phyloP scores from a whole-genome alignment of 2,329 filamentous ascomycete species.

The Ascochyta viciae-villosae region DNA sequence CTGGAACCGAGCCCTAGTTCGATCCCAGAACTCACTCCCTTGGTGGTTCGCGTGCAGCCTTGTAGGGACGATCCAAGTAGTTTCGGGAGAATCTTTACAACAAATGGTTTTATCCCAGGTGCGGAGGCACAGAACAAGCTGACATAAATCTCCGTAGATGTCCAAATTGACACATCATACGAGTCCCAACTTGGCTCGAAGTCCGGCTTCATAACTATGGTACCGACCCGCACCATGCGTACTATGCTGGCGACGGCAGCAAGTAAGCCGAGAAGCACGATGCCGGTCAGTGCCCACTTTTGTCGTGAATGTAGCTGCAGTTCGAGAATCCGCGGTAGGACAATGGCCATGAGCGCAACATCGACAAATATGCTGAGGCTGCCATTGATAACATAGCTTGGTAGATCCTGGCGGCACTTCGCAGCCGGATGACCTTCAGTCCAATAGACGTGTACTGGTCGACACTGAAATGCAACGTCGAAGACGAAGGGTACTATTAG shows the following conservation, averaged over 20 bases:
- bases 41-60: constrained; percentile 14
- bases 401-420: constrained; percentile 24
- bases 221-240: constrained; percentile 27
- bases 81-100: constrained; percentile 27
- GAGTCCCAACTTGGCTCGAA: constrained; percentile 32
- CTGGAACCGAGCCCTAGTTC: constrained; percentile 21
- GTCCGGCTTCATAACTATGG: constrained; percentile 14
- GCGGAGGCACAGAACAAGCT: constrained; percentile 30
- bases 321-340: constrained; percentile 26
- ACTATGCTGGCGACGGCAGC: constrained; percentile 27
- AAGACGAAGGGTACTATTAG: constrained; percentile 23
- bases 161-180: constrained; percentile 36
- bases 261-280: constrained; percentile 28
- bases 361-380: constrained; percentile 26
- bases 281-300: constrained; percentile 22
- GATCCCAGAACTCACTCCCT: not conserved
- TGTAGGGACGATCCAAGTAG: constrained; percentile 23
- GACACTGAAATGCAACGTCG: constrained; percentile 26
- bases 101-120: constrained; percentile 28
- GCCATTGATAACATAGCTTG: constrained; percentile 21
- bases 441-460: constrained; percentile 30
- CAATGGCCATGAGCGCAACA: constrained; percentile 28
- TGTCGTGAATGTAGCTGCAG: constrained; percentile 28
- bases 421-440: constrained; percentile 22
- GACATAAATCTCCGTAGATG: constrained; percentile 30